Evolutionary conservation across 129 eudicot genomes (phyloP).

Genomic region (Solidago caesia): DNA sequence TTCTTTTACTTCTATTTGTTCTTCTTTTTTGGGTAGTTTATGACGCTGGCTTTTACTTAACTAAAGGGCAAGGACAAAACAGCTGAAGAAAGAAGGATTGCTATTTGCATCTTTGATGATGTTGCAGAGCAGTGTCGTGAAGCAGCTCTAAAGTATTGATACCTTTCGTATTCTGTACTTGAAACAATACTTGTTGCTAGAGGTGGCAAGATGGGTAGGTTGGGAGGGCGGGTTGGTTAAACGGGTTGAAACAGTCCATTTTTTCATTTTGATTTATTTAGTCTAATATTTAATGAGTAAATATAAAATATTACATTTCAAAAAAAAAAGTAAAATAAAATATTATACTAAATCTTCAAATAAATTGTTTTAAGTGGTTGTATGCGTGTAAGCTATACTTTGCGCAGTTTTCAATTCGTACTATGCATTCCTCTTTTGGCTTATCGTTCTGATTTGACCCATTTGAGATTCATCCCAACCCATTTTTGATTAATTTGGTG

Average conservation of each 20-base stretch:
- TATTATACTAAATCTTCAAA: not conserved
- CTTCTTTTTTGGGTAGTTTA: not conserved
- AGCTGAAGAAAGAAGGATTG: conserved; percentile 96
- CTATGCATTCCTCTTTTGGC: not conserved
- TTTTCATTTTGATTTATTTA: too few relatives aligned
- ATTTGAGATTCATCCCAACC: not conserved
- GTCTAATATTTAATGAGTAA: too few relatives aligned
- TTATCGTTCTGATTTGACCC: not conserved
- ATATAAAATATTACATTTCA: too few relatives aligned
- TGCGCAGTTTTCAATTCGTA: not conserved
- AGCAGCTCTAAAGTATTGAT: conserved; percentile 78
- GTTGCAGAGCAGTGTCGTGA: conserved; percentile 99
- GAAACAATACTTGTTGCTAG: not conserved
- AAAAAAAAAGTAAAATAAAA: not conserved
- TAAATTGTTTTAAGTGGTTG: not conserved
- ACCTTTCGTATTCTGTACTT: not conserved
- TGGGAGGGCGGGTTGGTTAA: not conserved
- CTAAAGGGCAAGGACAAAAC: conserved; percentile 94
- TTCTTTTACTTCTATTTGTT: not conserved
- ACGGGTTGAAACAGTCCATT: not conserved
- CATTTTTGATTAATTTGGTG: too few relatives aligned
- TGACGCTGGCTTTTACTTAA: not conserved
- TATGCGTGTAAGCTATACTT: not conserved
- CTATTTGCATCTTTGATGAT: conserved; percentile 97
- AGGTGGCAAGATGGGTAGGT: not conserved